Percentiles rank a stretch among this genome's conserved stretches.
Evolutionary conservation across 441 rosid species (phyloP).

Genomic region (Eutrema salsugineum): DNA sequence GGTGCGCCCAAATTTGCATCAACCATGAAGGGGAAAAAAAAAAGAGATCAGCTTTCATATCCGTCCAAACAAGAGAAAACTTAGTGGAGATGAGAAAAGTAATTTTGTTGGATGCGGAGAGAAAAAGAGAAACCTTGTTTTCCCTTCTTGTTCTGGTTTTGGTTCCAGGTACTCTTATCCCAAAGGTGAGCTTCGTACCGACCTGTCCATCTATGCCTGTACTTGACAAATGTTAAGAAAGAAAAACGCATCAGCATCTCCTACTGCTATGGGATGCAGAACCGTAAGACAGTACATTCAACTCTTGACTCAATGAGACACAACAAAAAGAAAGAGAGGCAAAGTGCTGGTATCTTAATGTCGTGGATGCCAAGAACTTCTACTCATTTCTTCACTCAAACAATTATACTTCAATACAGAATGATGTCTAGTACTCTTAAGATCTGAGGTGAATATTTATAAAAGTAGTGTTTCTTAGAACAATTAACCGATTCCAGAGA

Average conservation of each 20-base stretch:
- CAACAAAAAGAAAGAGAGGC: too few species aligned
- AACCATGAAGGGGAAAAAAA: constrained; percentile 17
- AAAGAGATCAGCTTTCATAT: constrained; percentile 32
- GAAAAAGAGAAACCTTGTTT: constrained; percentile 56
- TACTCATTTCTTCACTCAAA: neutral
- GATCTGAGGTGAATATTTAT: neutral
- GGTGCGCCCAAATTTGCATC: constrained; percentile 29
- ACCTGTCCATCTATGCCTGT: constrained; percentile 81
- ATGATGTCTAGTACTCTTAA: neutral
- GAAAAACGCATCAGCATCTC: constrained; percentile 9
- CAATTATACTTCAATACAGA: neutral
- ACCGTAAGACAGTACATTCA: neutral
- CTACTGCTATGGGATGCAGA: neutral
- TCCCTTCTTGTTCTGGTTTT: constrained; percentile 80
- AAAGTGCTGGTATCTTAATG: too few species aligned
- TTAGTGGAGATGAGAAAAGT: neutral
- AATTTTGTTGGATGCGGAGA: neutral
- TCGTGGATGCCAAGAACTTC: too few species aligned
- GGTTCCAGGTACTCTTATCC: constrained; percentile 85
- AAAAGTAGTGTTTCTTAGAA: neutral
- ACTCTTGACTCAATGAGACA: neutral
- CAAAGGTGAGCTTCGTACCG: constrained; percentile 86
- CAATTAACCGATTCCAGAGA: neutral
- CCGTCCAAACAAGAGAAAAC: constrained; percentile 4
- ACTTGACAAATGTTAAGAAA: neutral